These are phyloP conservation scores for Boletus eberwhitei DNA, from an alignment of 768 basidiomycete species.

Conservation along the genomic window DNA sequence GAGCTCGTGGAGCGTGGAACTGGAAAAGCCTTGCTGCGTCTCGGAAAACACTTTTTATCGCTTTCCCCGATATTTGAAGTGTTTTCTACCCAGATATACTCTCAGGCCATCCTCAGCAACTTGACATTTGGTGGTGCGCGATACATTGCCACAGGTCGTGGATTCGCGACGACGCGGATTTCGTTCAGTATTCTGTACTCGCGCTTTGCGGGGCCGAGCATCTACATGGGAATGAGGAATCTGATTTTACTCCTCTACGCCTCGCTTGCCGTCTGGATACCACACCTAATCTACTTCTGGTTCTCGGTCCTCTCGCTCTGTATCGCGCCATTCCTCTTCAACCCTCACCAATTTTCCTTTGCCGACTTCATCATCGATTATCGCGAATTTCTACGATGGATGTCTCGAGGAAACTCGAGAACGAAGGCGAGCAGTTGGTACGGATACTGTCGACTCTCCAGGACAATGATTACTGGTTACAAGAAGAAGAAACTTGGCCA, in stretches of 20 bases:
- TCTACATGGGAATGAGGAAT: constrained; percentile 98
- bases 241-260: constrained; percentile 86
- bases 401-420: constrained; percentile 97
- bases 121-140: constrained; percentile 97
- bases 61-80: constrained; percentile 98
- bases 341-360: constrained; percentile 99
- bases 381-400: constrained; percentile 97
- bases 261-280: constrained; percentile 89
- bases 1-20: constrained; percentile 97
- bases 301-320: constrained; percentile 92
- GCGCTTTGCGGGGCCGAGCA: constrained; percentile 98
- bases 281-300: constrained; percentile 99
- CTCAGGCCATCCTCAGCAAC: constrained; percentile 95
- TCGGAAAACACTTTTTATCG: constrained; percentile 95
- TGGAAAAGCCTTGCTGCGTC: constrained; percentile 88
- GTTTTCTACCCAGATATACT: constrained; percentile 98
- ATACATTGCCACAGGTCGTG: constrained; percentile 98
- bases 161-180: constrained; percentile 95
- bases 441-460: constrained; percentile 94
- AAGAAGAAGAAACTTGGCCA: constrained; percentile 99
- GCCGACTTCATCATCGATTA: constrained; percentile 99
- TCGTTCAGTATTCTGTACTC: constrained; percentile 97
- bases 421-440: constrained; percentile 99
- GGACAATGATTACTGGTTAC: constrained; percentile 98
- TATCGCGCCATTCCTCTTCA: constrained; percentile 97